phyloP scores from a whole-genome alignment of 2,329 filamentous ascomycete species.

The Myriosclerotinia duriaeana region DNA sequence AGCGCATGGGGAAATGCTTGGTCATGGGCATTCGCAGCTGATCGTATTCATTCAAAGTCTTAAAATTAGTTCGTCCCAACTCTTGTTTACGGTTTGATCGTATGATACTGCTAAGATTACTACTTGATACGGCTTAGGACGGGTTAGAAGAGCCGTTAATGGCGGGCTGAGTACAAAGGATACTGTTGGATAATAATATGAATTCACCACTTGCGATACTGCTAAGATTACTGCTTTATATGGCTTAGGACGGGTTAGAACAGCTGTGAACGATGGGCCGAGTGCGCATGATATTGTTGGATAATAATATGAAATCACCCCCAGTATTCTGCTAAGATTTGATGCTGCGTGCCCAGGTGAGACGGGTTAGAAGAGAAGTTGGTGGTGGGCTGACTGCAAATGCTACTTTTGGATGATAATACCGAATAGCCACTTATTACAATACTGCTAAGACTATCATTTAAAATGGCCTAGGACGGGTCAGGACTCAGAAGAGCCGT shows the following conservation, averaged over 20 bases:
- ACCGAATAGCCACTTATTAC: too few species aligned
- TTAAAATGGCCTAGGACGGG: background rate
- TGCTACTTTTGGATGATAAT: too few species aligned
- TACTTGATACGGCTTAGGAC: background rate
- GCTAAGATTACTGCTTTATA: background rate
- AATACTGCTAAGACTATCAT: background rate
- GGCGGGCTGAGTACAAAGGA: background rate
- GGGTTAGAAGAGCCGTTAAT: background rate
- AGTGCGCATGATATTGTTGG: background rate
- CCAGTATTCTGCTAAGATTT: background rate
- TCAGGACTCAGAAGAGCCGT: background rate
- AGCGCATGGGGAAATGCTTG: background rate
- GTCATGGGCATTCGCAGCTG: background rate
- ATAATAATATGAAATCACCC: background rate
- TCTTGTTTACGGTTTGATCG: background rate
- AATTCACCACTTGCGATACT: background rate
- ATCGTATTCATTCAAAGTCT: conserved; percentile 16
- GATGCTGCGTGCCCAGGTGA: background rate
- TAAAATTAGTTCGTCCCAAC: background rate
- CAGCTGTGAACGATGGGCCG: background rate
- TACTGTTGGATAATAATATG: background rate
- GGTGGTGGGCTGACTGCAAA: background rate
- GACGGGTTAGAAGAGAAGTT: background rate
- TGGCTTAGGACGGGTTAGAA: background rate
- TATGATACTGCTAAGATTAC: conserved; percentile 11